Conservation (phyloP, 2,329 filamentous ascomycete genomes). For the Beauveria scarabaeidicola region DNA sequence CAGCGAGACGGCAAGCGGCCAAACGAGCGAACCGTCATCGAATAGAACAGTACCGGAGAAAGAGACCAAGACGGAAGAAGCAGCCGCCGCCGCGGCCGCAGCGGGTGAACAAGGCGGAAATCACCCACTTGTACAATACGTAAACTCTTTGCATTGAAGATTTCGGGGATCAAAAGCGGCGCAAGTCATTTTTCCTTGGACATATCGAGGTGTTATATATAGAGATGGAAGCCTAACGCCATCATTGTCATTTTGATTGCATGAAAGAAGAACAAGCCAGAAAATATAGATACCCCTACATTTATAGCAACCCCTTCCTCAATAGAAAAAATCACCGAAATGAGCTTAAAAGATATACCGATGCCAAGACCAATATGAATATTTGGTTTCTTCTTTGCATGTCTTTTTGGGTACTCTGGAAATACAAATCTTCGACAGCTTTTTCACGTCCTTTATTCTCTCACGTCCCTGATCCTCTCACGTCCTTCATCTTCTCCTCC, state of each 20-base stretch:
- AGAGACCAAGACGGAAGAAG: background rate
- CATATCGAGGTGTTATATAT: background rate
- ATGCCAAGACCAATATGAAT: background rate
- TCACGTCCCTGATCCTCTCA: too few species aligned
- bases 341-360: too few species aligned
- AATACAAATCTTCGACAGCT: background rate
- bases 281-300: conserved; percentile 1
- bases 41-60: background rate
- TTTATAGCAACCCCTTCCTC: background rate
- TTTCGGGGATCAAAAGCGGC: too few species aligned
- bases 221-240: background rate
- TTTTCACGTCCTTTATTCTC: background rate
- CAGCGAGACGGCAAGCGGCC: background rate
- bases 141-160: conserved; percentile 3
- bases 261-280: background rate
- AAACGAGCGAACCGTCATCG: background rate
- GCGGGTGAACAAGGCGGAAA: background rate
- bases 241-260: background rate
- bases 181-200: too few species aligned
- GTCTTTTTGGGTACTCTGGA: background rate
- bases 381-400: background rate
- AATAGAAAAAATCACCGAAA: too few species aligned
- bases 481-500: background rate
- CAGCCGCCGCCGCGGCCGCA: background rate
- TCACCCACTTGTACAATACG: conserved; percentile 9